A percentile compares a stretch with the other conserved stretches of the same genome.
These are phyloP conservation scores for Erysimum pusillum DNA, from an alignment of 441 rosid species.

Conservation along the genomic window DNA sequence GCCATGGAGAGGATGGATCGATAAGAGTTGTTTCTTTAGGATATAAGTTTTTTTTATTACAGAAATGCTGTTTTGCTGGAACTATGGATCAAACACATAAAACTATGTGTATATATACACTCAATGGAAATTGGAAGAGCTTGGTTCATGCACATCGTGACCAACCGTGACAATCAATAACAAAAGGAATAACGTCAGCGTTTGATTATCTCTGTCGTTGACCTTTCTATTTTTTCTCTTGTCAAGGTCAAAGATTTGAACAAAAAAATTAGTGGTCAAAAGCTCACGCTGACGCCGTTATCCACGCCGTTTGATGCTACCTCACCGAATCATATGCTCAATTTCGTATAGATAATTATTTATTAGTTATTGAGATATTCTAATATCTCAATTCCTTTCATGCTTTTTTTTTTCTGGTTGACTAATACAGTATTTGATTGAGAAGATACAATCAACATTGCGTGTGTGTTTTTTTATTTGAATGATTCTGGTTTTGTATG, in stretches of 20 bases:
- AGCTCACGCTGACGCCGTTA: not conserved
- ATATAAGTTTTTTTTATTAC: not conserved
- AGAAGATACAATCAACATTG: not conserved
- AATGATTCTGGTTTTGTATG: not conserved
- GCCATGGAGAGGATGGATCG: slow-evolving; percentile 18
- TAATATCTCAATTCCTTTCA: not conserved
- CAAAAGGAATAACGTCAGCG: slow-evolving; percentile 9
- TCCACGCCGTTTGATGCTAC: not conserved
- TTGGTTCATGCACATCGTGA: slow-evolving; percentile 16
- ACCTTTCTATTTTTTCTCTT: not conserved
- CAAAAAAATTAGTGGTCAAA: not conserved
- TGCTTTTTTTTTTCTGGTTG: not conserved
- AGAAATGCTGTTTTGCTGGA: not conserved
- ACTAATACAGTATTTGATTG: not conserved
- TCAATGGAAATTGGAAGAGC: not conserved
- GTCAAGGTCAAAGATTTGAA: not conserved
- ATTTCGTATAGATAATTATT: not conserved
- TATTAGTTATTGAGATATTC: no score
- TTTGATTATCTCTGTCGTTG: slow-evolving; percentile 6
- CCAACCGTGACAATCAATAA: not conserved
- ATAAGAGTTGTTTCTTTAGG: not conserved
- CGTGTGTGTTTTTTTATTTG: not conserved
- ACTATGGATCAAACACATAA: slow-evolving; percentile 16
- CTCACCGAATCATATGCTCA: not conserved
- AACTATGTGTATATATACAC: not conserved